Base-by-base conservation (phyloP, 2,329 filamentous ascomycete species). In the Stemphylium vesicarium region DNA sequence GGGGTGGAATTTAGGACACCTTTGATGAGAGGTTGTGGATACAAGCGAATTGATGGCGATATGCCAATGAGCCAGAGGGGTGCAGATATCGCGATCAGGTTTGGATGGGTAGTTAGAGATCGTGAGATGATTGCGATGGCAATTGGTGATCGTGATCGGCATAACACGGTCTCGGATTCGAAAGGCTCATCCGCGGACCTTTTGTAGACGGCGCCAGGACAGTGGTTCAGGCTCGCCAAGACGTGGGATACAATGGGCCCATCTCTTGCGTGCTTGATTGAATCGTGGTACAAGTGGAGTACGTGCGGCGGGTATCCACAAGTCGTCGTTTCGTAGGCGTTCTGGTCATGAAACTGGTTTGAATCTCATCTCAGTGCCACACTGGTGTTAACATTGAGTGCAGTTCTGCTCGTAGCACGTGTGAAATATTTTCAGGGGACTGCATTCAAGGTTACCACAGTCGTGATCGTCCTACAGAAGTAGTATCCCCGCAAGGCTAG, bases 201-300 rank as follows among this genome's bases (percentile, higher is more conserved):
- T 26, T 35, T 22, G 32, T n/a, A 36, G n/a, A 35, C 32, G 32
- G 20, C 42, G 29, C n/a, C 51, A 22, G 16, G 31, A 29, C 31
- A 31, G 33, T 24, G 35, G 46, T 33, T 51, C 20, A 41, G 40
- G 35, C 35, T 31, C 35, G 52, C 47, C 52, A 55, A 51, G 52
- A 47, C 37, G 33, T 40, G 15, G 41, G 41, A 40, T 35, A 16
- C 15, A 41, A 26, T 15, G 22, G 47, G 31, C 8, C 31, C 37
- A 41, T 41, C 31, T 42, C 31, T 41, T 45, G 35, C 33, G 20
- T 40, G 46, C 39, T 50, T 40, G 47, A 38, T 32, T 41, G 37
- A 37, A 36, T 44, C 41, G 31, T 45, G 47, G 52, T 55, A 37
- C 22, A 20, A 13, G 35, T 45, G 36, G 47, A 31, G 38, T 20